Base-by-base conservation (phyloP, 352 stramenopile genomes). In the Phytophthora foliorum region DNA sequence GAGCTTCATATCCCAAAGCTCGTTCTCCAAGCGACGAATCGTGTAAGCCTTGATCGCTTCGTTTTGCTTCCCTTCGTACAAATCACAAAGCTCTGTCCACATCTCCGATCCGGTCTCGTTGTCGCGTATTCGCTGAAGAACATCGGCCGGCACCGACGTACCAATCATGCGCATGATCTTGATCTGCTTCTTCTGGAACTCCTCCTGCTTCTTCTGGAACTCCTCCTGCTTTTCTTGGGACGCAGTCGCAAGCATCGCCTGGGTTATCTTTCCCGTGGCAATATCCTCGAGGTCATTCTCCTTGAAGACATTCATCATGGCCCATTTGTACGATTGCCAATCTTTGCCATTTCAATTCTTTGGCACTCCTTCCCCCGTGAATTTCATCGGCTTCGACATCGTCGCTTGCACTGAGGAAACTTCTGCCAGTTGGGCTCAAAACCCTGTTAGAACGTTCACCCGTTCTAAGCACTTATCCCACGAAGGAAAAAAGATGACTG, bases 91-190 rank as follows among this genome's bases (percentile, higher is more conserved):
- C n/a, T 51, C 38, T 2, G 16, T 19, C 57, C 57, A 67, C 50
- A 67, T 67, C 11, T 67, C 49, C 13, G 49, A 54, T 17, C 59
- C 59, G 29, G 59, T 60, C 59, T 53, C 10, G 29, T 67, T 59
- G 49, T 67, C 59, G 9, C 59, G 4, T 21, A 67, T 56, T 11
- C 60, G 59, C 3, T 67, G 50, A 8, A 67, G 50, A 19, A 67
- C 19, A 0, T 57, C 57, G 3, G 32, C 9, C 2, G 59, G 59
- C 10, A 56, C 59, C 0, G 59, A 67, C 0, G 49, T 56, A 19
- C 59, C 59, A 19, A 57, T 24, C 34, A 55, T 34, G 11, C 42
- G 41, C 56, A 19, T 54, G 32, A 39, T 39, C 7, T 39, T 39
- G 32, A 39, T 39, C 13, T 39, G 32, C 13, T 39, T 39, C 9